These are phyloP conservation scores for Dittrichia graveolens DNA, from an alignment of 129 eudicot species.

Conservation along the genomic window DNA sequence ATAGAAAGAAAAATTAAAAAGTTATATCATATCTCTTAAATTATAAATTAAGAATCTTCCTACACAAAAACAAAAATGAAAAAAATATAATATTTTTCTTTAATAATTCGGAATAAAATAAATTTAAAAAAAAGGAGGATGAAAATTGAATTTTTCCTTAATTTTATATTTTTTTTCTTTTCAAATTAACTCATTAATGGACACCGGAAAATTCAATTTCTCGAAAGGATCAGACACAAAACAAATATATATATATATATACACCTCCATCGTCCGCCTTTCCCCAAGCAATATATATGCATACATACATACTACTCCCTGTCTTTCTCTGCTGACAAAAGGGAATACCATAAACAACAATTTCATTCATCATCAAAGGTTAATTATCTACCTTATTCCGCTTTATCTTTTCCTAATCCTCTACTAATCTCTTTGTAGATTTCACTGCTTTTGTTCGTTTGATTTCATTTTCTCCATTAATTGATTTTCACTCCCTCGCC, in stretches of 20 bases:
- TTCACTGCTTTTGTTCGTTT: background rate
- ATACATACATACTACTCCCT: background rate
- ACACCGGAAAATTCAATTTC: background rate
- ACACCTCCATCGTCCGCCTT: constrained; percentile 11
- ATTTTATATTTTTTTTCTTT: too few species aligned
- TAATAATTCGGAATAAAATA: too few species aligned
- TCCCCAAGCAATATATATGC: background rate
- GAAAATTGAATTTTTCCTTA: too few species aligned
- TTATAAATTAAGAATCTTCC: too few species aligned
- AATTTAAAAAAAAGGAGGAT: too few species aligned
- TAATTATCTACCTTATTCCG: background rate
- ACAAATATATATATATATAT: background rate
- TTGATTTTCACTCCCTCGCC: background rate
- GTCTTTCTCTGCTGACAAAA: constrained; percentile 14
- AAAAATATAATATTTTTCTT: too few species aligned
- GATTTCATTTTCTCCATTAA: background rate
- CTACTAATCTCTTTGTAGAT: background rate
- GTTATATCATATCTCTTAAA: too few species aligned
- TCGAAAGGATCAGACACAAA: constrained; percentile 21
- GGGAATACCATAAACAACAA: background rate
- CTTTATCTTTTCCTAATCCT: background rate
- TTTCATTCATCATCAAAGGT: constrained; percentile 22
- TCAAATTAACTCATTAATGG: too few species aligned
- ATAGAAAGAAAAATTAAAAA: too few species aligned
- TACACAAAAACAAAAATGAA: too few species aligned